Base-by-base conservation (phyloP, 2,329 filamentous ascomycete genomes). In the Colletotrichum sp. region DNA sequence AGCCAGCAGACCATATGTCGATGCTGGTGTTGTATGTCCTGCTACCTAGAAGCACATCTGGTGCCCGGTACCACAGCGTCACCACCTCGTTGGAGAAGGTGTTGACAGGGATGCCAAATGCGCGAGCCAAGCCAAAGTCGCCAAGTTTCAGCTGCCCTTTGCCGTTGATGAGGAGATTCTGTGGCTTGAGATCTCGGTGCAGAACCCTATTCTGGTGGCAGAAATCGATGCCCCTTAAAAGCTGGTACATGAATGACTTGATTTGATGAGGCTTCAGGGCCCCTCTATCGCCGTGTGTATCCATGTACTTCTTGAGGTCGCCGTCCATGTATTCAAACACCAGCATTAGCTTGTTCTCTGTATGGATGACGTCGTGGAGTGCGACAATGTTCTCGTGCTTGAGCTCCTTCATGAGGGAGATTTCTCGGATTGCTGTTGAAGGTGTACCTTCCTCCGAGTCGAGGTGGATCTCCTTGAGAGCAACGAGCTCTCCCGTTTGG, bases 281-380 rank as follows among this genome's bases (percentile, higher is more conserved):
- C 77, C 97, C 96, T 68, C 96, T 92, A 80, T 98, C 95, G 81
- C 96, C 96, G 75, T 96, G 91, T 8, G 93, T 95, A 84, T 99
- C 97, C 97, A 99, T 99, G 86, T 98, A 99, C 83, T 98, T 95
- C 89, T 99, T 99, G 13, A 99, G 88, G 83, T 99, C 97, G 84
- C 96, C 96, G 86, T 99, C 97, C 96, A 99, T 98, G 86, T 93
- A 98, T 85, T 99, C 97, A 81, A 99, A 99, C 12, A 99, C 97
- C 55, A 99, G 93, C 97, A 99, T 99, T 74, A 99, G 92, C 85
- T 99, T 99, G 88, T 99, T 99, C 89, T 99, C 97, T 75, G 97
- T 99, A 86, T 99, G 97, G 82, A 99, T 99, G 72, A 99, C 97
- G 89, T 99, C 97, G 90, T 99, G 95, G 7, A 99, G 93, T 75